Evolutionary conservation across 2,329 filamentous ascomycete genomes (phyloP).

Genomic region (Pseudogymnoascus sp.): DNA sequence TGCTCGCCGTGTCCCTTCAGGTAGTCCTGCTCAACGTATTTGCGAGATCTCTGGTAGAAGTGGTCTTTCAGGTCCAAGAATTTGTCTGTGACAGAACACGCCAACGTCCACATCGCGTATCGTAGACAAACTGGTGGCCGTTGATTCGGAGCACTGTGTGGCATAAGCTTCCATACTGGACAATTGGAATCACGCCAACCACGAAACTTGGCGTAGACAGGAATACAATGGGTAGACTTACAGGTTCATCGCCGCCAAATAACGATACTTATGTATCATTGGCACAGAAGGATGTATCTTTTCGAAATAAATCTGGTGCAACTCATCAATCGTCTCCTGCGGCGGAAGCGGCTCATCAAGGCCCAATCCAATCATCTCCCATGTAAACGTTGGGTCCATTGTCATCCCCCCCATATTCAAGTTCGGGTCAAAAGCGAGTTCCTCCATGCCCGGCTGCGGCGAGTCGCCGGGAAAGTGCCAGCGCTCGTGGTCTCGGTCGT

Average conservation of each 20-base stretch:
- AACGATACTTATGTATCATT: slow-evolving; percentile 84
- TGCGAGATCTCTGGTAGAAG: slow-evolving; percentile 83
- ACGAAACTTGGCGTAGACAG: neutral
- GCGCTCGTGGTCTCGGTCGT: slow-evolving; percentile 43
- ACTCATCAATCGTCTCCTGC: slow-evolving; percentile 68
- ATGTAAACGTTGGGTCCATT: slow-evolving; percentile 57
- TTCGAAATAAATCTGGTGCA: slow-evolving; percentile 72
- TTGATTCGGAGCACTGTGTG: slow-evolving; percentile 62
- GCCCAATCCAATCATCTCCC: slow-evolving; percentile 72
- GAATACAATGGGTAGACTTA: slow-evolving; percentile 31
- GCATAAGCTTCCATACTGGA: slow-evolving; percentile 3
- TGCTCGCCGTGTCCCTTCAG: slow-evolving; percentile 87
- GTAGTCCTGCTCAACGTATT: slow-evolving; percentile 84
- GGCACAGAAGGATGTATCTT: slow-evolving; percentile 81
- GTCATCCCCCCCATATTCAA: slow-evolving; percentile 41
- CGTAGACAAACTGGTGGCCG: slow-evolving; percentile 80
- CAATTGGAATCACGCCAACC: neutral
- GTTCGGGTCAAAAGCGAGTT: slow-evolving; percentile 48
- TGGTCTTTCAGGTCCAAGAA: slow-evolving; percentile 73
- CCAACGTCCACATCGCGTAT: slow-evolving; percentile 94
- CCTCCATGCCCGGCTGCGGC: slow-evolving; percentile 45
- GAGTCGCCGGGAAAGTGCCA: slow-evolving; percentile 51
- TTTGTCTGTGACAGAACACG: slow-evolving; percentile 78
- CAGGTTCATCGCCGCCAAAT: slow-evolving; percentile 81
- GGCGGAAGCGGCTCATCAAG: slow-evolving; percentile 62